Conservation (phyloP, 2,329 filamentous ascomycete species). For the Trichoderma cornu-damae region DNA sequence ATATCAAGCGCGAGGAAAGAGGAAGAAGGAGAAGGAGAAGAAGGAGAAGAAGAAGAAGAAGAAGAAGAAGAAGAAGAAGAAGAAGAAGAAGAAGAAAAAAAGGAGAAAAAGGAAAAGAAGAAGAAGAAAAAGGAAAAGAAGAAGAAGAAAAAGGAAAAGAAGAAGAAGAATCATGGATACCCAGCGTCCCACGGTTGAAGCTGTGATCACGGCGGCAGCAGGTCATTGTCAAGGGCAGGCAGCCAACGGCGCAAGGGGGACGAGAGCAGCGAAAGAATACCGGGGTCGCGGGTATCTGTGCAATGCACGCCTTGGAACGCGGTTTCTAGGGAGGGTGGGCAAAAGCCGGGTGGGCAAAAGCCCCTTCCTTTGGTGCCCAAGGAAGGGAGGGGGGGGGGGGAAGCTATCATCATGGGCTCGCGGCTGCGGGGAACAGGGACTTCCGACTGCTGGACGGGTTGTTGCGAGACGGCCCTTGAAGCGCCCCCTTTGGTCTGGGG, state of each 20-base stretch:
- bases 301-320: background rate
- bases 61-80: too few species aligned
- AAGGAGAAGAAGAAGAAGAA: too few species aligned
- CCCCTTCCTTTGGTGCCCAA: too few species aligned
- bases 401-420: slow-evolving; percentile 5
- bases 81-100: too few species aligned
- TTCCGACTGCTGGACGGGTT: slow-evolving; percentile 12
- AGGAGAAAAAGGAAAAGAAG: too few species aligned
- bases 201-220: background rate
- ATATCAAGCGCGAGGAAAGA: slow-evolving; percentile 1
- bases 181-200: too few species aligned
- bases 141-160: too few species aligned
- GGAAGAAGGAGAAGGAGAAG: too few species aligned
- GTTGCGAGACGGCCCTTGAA: slow-evolving; percentile 12
- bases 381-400: too few species aligned
- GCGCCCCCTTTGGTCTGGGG: slow-evolving; percentile 18
- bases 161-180: too few species aligned
- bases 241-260: background rate
- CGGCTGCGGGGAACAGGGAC: slow-evolving; percentile 12
- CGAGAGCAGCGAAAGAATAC: background rate
- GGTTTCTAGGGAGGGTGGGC: background rate
- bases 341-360: too few species aligned
- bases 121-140: too few species aligned
- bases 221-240: background rate
- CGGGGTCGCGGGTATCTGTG: slow-evolving; percentile 11